Conservation (phyloP, 2,329 filamentous ascomycete genomes). For the Trichoderma sp. region DNA sequence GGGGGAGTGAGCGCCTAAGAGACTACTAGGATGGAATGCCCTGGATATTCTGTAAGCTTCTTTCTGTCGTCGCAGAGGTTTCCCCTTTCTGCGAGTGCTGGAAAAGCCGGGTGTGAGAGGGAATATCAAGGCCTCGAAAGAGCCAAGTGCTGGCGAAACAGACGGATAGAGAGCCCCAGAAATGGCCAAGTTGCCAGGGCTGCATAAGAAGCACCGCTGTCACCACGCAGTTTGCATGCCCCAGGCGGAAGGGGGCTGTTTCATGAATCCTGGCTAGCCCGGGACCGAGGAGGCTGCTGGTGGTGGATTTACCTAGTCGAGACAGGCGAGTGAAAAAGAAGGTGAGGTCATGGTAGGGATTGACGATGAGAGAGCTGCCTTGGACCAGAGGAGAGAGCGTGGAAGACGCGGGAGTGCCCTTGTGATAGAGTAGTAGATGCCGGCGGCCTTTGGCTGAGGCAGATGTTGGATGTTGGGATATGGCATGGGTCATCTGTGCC, state of each 20-base stretch:
- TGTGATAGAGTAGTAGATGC: not conserved
- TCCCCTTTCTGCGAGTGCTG: not conserved
- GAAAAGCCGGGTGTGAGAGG: no score
- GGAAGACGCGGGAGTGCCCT: not conserved
- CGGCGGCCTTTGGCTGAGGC: not conserved
- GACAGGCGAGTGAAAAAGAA: not conserved
- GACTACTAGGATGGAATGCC: no score
- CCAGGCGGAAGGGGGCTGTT: conserved; percentile 20
- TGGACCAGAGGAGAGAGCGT: not conserved
- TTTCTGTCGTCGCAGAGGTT: conserved; percentile 19
- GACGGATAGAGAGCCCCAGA: no score
- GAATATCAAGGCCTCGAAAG: no score
- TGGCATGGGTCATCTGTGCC: no score
- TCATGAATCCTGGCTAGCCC: conserved; percentile 22
- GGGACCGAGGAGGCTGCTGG: not conserved
- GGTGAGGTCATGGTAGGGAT: conserved; percentile 6
- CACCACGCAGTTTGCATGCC: conserved; percentile 16
- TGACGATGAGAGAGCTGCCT: no score
- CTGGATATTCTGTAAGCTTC: not conserved
- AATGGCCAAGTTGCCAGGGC: conserved; percentile 1
- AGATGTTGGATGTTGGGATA: no score
- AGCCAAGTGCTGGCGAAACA: no score
- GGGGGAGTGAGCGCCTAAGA: not conserved
- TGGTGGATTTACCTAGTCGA: conserved; percentile 5
- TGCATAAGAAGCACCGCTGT: not conserved